Percentiles rank a stretch among this genome's conserved stretches.
These are phyloP conservation scores for Onygena corvina DNA, from an alignment of 2,329 filamentous ascomycete species.

Conservation along the genomic window DNA sequence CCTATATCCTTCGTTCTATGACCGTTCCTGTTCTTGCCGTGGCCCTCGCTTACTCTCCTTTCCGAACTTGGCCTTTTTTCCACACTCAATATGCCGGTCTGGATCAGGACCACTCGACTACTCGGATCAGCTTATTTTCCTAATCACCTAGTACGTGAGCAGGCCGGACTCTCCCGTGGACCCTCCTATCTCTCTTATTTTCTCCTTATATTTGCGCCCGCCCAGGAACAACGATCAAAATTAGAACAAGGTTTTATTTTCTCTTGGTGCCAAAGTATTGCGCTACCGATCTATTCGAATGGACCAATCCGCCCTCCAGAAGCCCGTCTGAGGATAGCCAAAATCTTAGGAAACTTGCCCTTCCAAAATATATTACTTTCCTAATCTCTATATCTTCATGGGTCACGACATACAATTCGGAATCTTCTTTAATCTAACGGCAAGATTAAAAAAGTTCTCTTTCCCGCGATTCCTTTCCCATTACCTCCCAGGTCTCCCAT, in stretches of 20 bases:
- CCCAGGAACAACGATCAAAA: background rate
- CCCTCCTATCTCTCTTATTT: background rate
- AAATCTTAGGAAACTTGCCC: background rate
- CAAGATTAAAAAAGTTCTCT: conserved; percentile 5
- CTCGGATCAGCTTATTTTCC: background rate
- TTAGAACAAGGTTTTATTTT: background rate
- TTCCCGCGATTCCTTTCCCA: background rate
- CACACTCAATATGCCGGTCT: background rate
- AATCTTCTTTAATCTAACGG: conserved; percentile 6
- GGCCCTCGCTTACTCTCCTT: background rate
- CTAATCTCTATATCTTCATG: conserved; percentile 3
- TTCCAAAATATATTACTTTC: background rate
- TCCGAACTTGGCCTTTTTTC: background rate
- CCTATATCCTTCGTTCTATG: background rate
- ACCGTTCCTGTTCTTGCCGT: background rate
- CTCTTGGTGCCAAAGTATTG: background rate
- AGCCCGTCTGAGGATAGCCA: background rate
- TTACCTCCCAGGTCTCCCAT: background rate
- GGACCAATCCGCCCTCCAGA: background rate
- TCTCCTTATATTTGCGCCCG: background rate
- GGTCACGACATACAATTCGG: conserved; percentile 2
- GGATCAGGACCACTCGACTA: background rate
- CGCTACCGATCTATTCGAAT: background rate
- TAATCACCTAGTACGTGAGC: background rate
- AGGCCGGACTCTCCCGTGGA: background rate